A percentile compares a stretch with the other conserved stretches of the same genome.
Conservation (phyloP, 495 filamentous ascomycete species). For the Eremomyces bilateralis region DNA sequence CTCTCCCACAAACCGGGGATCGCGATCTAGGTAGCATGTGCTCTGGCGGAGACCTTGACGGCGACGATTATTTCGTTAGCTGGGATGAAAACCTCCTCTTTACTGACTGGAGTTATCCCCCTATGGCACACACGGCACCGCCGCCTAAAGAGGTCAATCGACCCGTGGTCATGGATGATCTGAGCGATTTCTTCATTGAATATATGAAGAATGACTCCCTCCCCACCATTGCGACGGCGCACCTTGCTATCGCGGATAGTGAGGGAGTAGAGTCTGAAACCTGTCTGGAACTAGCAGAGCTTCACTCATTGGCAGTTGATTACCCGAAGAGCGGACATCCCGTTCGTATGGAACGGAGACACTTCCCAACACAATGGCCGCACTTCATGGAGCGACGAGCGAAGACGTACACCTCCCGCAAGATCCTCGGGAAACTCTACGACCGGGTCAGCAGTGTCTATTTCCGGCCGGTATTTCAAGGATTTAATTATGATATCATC, state of each 20-base stretch:
- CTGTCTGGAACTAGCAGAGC: slow-evolving; percentile 52
- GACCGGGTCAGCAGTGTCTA: slow-evolving; percentile 44
- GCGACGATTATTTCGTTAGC: slow-evolving; percentile 85
- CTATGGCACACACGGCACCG: slow-evolving; percentile 49
- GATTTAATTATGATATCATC: slow-evolving; percentile 64
- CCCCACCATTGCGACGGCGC: slow-evolving; percentile 57
- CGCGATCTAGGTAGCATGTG: slow-evolving; percentile 79
- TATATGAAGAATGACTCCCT: slow-evolving; percentile 89
- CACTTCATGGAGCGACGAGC: slow-evolving; percentile 79
- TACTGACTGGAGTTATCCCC: slow-evolving; percentile 37
- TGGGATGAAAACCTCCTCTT: slow-evolving; percentile 60
- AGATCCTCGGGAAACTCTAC: slow-evolving; percentile 66
- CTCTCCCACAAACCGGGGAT: slow-evolving; percentile 70
- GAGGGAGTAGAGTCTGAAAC: slow-evolving; percentile 43
- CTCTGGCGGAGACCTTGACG: slow-evolving; percentile 88
- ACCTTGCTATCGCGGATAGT: slow-evolving; percentile 57
- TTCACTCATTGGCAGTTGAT: slow-evolving; percentile 86
- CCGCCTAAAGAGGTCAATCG: slow-evolving; percentile 26
- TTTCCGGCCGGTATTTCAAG: slow-evolving; percentile 45
- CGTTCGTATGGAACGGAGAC: slow-evolving; percentile 38
- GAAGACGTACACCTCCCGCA: slow-evolving; percentile 40
- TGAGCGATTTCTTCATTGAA: slow-evolving; percentile 67
- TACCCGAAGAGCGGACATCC: slow-evolving; percentile 75
- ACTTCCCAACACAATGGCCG: slow-evolving; percentile 44
- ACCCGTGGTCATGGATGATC: slow-evolving; percentile 41